These are phyloP conservation scores for Aaosphaeria arxii DNA, from an alignment of 2,329 filamentous ascomycete genomes.

Conservation along the genomic window DNA sequence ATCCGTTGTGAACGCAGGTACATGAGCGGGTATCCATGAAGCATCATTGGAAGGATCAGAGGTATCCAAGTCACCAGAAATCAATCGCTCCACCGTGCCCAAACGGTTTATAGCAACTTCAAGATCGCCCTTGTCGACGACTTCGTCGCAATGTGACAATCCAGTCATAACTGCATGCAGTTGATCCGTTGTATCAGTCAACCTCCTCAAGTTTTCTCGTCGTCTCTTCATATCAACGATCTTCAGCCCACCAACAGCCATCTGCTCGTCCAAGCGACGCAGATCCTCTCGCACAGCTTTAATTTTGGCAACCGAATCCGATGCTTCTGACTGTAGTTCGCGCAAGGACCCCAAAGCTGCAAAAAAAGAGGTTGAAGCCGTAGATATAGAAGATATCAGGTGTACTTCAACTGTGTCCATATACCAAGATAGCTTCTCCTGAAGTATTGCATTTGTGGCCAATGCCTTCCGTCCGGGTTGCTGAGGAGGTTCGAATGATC, in stretches of 20 bases:
- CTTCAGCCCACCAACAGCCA: conserved; percentile 79
- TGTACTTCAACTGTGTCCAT: conserved; percentile 99
- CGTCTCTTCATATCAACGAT: conserved; percentile 80
- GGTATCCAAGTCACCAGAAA: conserved; percentile 65
- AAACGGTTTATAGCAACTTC: conserved; percentile 77
- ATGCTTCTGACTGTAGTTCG: conserved; percentile 87
- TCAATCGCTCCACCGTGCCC: conserved; percentile 73
- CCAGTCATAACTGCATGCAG: conserved; percentile 74
- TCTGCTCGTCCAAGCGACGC: conserved; percentile 76
- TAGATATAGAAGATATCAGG: conserved; percentile 92
- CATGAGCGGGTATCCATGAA: conserved; percentile 31
- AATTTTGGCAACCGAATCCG: conserved; percentile 85
- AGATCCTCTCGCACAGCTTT: conserved; percentile 77
- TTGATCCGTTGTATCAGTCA: conserved; percentile 81
- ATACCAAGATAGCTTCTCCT: conserved; percentile 99
- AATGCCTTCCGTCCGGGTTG: conserved; percentile 70
- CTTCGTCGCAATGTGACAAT: conserved; percentile 71
- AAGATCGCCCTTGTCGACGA: conserved; percentile 80
- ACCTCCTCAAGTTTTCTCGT: conserved; percentile 77
- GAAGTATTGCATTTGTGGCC: conserved; percentile 93
- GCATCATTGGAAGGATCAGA: conserved; percentile 21
- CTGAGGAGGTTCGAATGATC: conserved; percentile 55
- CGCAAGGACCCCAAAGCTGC: conserved; percentile 86
- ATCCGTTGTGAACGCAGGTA: conserved; percentile 57
- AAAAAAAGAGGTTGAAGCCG: conserved; percentile 94